phyloP scores from a whole-genome alignment of 208 protist genomes.

The Leishmania aethiopica region DNA sequence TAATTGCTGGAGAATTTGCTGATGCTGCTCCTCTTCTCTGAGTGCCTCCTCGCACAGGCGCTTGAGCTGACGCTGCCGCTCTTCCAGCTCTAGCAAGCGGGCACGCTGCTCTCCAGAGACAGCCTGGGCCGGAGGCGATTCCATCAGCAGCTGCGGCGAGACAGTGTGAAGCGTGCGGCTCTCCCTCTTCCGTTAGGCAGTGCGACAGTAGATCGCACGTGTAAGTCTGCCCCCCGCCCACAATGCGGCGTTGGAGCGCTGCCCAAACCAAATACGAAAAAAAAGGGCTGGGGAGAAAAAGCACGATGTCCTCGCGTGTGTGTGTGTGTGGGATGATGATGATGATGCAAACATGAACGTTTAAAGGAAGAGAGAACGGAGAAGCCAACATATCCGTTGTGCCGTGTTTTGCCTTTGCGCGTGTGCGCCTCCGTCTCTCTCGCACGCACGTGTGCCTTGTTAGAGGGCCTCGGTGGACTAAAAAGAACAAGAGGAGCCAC shows the following conservation, averaged over 20 bases:
- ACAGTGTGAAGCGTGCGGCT: not conserved
- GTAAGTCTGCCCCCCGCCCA: too few species aligned
- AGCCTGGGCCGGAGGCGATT: conserved; percentile 11
- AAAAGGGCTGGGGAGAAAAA: not conserved
- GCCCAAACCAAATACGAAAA: not conserved
- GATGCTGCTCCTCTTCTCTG: conserved; percentile 46
- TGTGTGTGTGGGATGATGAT: too few species aligned
- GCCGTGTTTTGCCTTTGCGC: not conserved
- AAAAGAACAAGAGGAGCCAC: not conserved
- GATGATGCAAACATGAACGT: too few species aligned
- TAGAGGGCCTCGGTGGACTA: not conserved
- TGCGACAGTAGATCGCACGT: not conserved
- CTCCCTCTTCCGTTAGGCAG: not conserved
- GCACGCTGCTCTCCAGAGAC: conserved; percentile 29
- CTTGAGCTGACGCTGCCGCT: conserved; percentile 57
- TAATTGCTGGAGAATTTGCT: conserved; percentile 38
- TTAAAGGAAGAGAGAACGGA: not conserved
- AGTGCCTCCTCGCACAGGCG: conserved; percentile 68
- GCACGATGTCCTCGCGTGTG: too few species aligned
- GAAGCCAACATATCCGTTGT: not conserved
- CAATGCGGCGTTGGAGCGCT: not conserved
- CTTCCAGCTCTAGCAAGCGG: conserved; percentile 62
- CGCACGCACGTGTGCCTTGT: not conserved
- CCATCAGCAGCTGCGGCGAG: not conserved
- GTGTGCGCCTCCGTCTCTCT: not conserved